Evolutionary conservation across 192 early-diverging fungal species (phyloP), one percentile per base, ranked within the genome.

Genomic region (Coemansia sp.): DNA sequence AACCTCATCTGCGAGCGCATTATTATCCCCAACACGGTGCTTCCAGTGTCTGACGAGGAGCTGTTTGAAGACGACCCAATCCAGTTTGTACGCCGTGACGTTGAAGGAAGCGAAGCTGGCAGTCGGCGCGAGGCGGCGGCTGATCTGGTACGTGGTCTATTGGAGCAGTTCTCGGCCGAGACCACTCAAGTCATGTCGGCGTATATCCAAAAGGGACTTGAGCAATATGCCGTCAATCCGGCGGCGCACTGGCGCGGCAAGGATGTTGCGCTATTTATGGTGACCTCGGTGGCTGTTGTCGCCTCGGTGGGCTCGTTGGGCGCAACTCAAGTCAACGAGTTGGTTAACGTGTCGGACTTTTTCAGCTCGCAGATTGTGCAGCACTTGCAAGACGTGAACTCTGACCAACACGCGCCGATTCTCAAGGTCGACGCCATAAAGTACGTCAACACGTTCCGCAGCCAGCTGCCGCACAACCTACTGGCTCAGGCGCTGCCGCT

Each of bases 41-140:
- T 98, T 54, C 85, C 95, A 81, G 90, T 88, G 59, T 77, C 84
- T 31, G 98, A 99, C 68, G 93, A 95, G 81, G 96, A 98, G 71
- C 77, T 95, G 69, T 98, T 98, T 82, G 93, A 98, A 68, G 96
- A 98, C 68, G 97, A 98, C 61, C 95, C 95, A 31, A 91, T 98
- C 73, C 96, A 96, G 62, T 98, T 91, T 72, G 93, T 98, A 72
- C 84, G 95, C 42, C 84, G 93, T 51, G 96, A 98, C 79, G 65
- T 98, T 10, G 96, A 98, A 73, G 95, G 95, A 35, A 90, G 70
- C 87, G 95, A 97, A 56, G 90, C 84, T 19, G 95, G 96, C 62
- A 96, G 95, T 17, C 92, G 98, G n/a, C 89, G 96, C 61, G 87
- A 93, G 64, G 92, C 95, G 9, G 93, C 96, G 1, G 88, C 93